phyloP scores from a whole-genome alignment of 345 rosid species.

The Sisymbrium altissimum region DNA sequence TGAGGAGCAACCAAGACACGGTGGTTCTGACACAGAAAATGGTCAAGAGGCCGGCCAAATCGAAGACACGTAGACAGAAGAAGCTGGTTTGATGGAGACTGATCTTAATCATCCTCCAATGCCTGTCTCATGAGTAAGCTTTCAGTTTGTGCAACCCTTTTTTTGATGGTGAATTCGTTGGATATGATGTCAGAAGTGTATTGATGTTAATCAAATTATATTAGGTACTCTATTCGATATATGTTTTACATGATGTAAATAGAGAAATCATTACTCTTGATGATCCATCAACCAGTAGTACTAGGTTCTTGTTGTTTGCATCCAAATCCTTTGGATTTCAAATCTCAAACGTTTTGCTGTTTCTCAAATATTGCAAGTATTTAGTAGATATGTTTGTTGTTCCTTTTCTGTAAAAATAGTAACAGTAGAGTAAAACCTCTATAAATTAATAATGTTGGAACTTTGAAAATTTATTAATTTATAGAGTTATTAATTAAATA shows the following conservation, averaged over 20 bases:
- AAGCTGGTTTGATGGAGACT: slow-evolving; percentile 43
- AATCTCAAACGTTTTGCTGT: neutral
- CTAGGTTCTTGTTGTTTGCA: neutral
- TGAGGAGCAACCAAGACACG: slow-evolving; percentile 72
- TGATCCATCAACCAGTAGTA: neutral
- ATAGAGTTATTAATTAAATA: too few relatives aligned
- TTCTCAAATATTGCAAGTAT: neutral
- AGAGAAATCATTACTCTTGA: neutral
- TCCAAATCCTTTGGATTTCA: neutral
- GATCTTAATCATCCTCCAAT: slow-evolving; percentile 22
- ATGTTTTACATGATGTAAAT: too few relatives aligned
- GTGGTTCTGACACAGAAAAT: slow-evolving; percentile 60
- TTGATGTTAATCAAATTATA: neutral
- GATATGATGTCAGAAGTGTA: too few relatives aligned
- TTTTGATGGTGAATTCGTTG: too few relatives aligned
- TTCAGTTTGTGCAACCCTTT: slow-evolving; percentile 10
- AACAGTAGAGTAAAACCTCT: too few relatives aligned
- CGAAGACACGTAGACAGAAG: slow-evolving; percentile 81
- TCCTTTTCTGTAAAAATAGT: too few relatives aligned
- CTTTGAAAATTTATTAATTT: too few relatives aligned
- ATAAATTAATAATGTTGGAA: too few relatives aligned
- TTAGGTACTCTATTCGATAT: too few relatives aligned
- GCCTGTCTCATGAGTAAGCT: slow-evolving; percentile 4
- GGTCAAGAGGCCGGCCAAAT: slow-evolving; percentile 79
- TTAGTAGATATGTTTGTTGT: too few relatives aligned